phyloP scores from a whole-genome alignment of 306 rosid genomes.

The Echinosophora koreensis region DNA sequence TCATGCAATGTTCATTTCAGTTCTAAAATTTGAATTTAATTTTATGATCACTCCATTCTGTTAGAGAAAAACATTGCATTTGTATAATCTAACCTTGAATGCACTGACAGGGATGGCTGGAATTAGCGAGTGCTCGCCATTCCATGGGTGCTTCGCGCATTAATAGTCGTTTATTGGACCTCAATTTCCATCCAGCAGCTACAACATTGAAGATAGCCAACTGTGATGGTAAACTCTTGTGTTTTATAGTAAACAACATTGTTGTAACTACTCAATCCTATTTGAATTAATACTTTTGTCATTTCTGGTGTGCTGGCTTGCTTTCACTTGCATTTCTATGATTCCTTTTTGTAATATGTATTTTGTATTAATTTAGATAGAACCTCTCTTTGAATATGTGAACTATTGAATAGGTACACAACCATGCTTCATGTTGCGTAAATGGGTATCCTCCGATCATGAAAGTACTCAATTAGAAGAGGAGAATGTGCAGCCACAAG shows the following conservation, averaged over 20 bases:
- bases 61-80: neutral
- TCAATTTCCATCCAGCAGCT: conserved; percentile 74
- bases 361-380: conserved; percentile 14
- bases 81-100: neutral
- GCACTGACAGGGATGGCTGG: conserved; percentile 82
- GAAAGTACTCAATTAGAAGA: conserved; percentile 44
- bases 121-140: conserved; percentile 84
- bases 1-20: neutral
- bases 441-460: conserved; percentile 72
- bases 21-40: conserved; percentile 17
- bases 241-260: neutral
- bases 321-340: conserved; percentile 29
- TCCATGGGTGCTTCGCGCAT: conserved; percentile 92
- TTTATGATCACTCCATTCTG: neutral
- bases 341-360: conserved; percentile 7
- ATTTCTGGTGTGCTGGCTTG: conserved; percentile 10
- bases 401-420: conserved; percentile 40
- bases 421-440: conserved; percentile 61
- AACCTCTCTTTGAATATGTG: conserved; percentile 36
- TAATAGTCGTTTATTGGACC: conserved; percentile 72
- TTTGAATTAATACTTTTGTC: conserved; percentile 20
- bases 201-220: conserved; percentile 65
- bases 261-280: conserved; percentile 28
- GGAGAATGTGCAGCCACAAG: conserved; percentile 55
- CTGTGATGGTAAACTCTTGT: conserved; percentile 52